A percentile compares a stretch with the other conserved stretches of the same genome.
Conservation (phyloP, 2,329 filamentous ascomycete genomes). For the Colletotrichum sublineola region DNA sequence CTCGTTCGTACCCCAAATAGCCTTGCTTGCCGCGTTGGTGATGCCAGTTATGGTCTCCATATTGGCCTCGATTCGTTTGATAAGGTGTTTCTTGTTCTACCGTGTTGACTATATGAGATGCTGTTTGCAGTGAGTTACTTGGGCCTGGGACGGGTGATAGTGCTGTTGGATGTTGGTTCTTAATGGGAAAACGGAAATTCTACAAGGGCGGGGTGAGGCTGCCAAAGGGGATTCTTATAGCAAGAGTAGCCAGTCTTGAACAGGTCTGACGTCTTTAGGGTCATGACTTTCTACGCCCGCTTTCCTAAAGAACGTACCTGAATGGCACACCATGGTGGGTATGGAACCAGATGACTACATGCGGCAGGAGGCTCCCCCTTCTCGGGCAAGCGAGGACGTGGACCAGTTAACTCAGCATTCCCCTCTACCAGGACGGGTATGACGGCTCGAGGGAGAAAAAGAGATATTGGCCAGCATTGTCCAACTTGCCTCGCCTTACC, state of each 20-base stretch:
- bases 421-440: constrained; percentile 8
- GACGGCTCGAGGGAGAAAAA: constrained; percentile 20
- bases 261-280: constrained; percentile 35
- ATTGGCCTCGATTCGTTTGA: constrained; percentile 44
- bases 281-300: background rate
- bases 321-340: constrained; percentile 6
- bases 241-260: background rate
- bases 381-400: background rate
- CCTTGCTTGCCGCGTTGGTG: constrained; percentile 56
- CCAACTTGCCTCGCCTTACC: constrained; percentile 9
- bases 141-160: background rate
- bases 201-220: constrained; percentile 2
- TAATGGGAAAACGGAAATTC: background rate
- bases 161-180: background rate
- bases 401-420: background rate
- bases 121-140: background rate
- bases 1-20: constrained; percentile 59
- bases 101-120: too few relatives aligned
- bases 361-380: background rate
- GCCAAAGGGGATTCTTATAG: constrained; percentile 31
- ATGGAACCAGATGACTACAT: background rate
- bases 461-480: constrained; percentile 21
- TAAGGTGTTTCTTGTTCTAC: background rate
- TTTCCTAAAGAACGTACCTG: constrained; percentile 12
- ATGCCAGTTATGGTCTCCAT: constrained; percentile 77